Base-by-base conservation (phyloP, 2,329 filamentous ascomycete species). In the Plenodomus lindquistii region DNA sequence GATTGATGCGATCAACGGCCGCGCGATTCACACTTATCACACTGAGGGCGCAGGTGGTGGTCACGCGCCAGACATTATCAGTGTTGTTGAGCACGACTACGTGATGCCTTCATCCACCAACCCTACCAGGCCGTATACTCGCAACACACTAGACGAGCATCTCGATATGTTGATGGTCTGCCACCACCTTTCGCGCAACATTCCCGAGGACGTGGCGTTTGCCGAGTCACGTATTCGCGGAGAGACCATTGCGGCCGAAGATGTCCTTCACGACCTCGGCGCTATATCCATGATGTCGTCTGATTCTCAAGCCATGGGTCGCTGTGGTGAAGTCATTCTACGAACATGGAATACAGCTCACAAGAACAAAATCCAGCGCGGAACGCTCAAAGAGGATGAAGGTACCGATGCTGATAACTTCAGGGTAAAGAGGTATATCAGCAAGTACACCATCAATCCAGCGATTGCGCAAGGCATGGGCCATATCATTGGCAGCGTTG, bases 131-230 rank as follows among this genome's bases (percentile, higher is more conserved):
- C 93, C 93, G 0, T 97, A 86, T 73, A 97, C 93, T 1, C 80
- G 81, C 57, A 97, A 97, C 77, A 97, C 93, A 0, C 82, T 97
- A 0, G 93, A 97, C 67, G 93, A 97, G 74, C 93, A 97, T 74
- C 83, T 97, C 13, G 93, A 97, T 76, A 97, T 97, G 93, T 78
- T 97, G 39, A 97, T 97, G 93, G 91, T 96, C 31, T 97, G 93
- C 78, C 93, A 97, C 73, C 93, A 97, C 67, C 79, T 97, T 9
- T 91, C 86, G 43, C 90, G 89, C 73, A 86, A 96, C 73, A 97
- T 97, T 50, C 90, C 92, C 48, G 93, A 97, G 75, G 93, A 97
- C 69, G 88, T 97, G 13, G 91, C 92, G 1, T 97, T 97, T 66
- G 93, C 93, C 40, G 93, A 97, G 76, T 91, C 86, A 29, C 89